A percentile compares a stretch with the other conserved stretches of the same genome.
Conservation (phyloP, 2,329 filamentous ascomycete genomes). For the Nakataea oryzae region DNA sequence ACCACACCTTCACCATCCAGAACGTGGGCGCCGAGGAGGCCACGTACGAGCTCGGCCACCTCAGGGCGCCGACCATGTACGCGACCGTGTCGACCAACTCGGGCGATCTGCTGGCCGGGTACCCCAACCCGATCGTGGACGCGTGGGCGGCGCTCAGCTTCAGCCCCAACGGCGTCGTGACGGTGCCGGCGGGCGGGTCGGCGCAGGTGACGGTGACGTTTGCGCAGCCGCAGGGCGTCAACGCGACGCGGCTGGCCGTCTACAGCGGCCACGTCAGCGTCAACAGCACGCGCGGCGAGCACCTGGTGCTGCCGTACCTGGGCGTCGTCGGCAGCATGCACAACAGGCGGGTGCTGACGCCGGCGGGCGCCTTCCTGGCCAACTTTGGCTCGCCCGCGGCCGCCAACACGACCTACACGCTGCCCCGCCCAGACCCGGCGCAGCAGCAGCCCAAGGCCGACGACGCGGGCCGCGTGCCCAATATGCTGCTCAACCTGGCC, state of each 20-base stretch:
- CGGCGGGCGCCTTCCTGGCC: conserved; percentile 2
- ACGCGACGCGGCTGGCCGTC: conserved; percentile 29
- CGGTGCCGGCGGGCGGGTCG: conserved; percentile 23
- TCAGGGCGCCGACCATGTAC: conserved; percentile 26
- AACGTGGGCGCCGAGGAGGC: conserved; percentile 24
- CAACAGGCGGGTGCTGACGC: conserved; percentile 22
- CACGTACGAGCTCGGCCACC: conserved; percentile 25
- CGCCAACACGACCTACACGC: background rate
- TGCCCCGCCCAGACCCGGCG: conserved; percentile 21
- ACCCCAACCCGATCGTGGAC: conserved; percentile 32
- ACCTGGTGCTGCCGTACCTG: conserved; percentile 26
- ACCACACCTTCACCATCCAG: conserved; percentile 27
- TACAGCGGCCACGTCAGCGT: conserved; percentile 37
- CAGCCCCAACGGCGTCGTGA: conserved; percentile 12
- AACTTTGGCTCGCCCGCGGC: background rate
- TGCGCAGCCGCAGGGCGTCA: conserved; percentile 24
- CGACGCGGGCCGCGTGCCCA: conserved; percentile 17
- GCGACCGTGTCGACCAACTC: conserved; percentile 2
- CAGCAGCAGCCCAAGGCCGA: conserved; percentile 30
- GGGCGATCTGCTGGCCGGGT: conserved; percentile 18
- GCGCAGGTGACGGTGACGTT: conserved; percentile 33
- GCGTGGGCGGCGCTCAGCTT: conserved; percentile 15
- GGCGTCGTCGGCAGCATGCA: conserved; percentile 27
- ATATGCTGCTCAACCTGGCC: conserved; percentile 20
- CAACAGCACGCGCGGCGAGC: conserved; percentile 28